Base-by-base conservation (phyloP, 1,284 basidiomycete species). In the Taiwanofungus camphoratus region DNA sequence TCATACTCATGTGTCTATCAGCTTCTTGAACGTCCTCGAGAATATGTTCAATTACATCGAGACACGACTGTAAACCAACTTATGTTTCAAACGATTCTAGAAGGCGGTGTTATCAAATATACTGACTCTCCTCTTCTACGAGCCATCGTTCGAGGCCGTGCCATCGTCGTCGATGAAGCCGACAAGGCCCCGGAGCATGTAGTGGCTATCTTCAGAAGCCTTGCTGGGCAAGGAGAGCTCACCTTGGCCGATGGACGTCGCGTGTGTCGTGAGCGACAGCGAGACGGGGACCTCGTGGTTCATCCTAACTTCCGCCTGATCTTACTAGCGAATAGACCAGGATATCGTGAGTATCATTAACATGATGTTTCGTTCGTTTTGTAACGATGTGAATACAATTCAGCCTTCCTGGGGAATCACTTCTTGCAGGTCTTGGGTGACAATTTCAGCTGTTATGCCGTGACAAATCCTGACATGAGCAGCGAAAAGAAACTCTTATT, bases 101-200 rank as follows among this genome's bases (percentile, higher is more conserved):
- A 76, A 54, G 64, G 66, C 39, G 79, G 79, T 19, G 58, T 76
- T 8, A 68, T 83, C 57, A 70, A 69, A 48, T 75, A 80, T 52
- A 76, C 68, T 1, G 78, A 82, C 52, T 82, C 79, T 2, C 79
- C 79, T 21, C 71, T 83, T 21, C 68, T 83, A 6, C 73, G 79
- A 9, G 80, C 79, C 1, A 77, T 82, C 46, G 70, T 60, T 15
- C 66, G 66, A 46, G 79, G 80, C 0, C 74, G 80, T 8, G 65
- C 79, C 19, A 77, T 82, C 47, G 71, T 83, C 50, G 72, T 82
- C 36, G 79, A 83, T 53, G 79, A 83, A 52, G 80, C 79, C 6
- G 80, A 83, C 62, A 83, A 83, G 59, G 80, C 79, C 9, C 77
- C 79, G 3, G 79, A 82, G 53, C 79, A 83, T 48, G 80, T 83